Conservation (phyloP, 2,329 filamentous ascomycete species). For the Mariannaea sp. region DNA sequence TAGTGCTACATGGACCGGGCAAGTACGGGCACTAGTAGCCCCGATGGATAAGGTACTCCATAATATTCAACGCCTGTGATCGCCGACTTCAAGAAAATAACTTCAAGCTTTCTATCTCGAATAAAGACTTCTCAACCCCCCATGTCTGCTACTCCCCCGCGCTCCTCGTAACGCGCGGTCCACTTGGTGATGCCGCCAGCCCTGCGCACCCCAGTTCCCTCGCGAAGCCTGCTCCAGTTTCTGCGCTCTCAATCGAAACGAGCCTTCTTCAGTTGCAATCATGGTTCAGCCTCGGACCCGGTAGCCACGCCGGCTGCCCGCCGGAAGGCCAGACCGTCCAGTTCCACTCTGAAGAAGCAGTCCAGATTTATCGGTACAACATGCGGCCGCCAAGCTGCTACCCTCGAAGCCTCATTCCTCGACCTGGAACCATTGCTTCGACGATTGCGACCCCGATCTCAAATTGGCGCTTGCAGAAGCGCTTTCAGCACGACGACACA, state of each 20-base stretch:
- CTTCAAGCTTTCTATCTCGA: constrained; percentile 9
- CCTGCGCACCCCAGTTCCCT: constrained; percentile 54
- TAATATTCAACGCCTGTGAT: constrained; percentile 12
- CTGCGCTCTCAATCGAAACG: constrained; percentile 72
- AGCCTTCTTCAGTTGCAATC: constrained; percentile 54
- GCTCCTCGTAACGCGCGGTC: constrained; percentile 16
- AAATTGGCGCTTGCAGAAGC: constrained; percentile 19
- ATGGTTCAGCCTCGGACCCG: constrained; percentile 38
- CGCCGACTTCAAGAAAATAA: constrained; percentile 11
- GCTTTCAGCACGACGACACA: constrained; percentile 40
- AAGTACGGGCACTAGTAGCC: constrained; percentile 3
- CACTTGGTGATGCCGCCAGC: constrained; percentile 50
- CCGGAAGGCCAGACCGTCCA: constrained; percentile 26
- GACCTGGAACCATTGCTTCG: constrained; percentile 31
- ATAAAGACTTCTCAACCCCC: background rate
- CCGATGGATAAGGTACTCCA: constrained; percentile 1
- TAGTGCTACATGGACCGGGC: constrained; percentile 17
- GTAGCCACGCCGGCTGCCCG: constrained; percentile 24
- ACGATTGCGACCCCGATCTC: constrained; percentile 17
- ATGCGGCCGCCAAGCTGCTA: constrained; percentile 22
- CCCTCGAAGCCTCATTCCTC: constrained; percentile 41
- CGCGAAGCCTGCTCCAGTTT: constrained; percentile 68
- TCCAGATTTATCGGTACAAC: constrained; percentile 16
- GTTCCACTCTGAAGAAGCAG: constrained; percentile 19
- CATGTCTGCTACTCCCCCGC: constrained; percentile 26